Base-by-base conservation (phyloP, 768 basidiomycete genomes). In the Boletales sp. region DNA sequence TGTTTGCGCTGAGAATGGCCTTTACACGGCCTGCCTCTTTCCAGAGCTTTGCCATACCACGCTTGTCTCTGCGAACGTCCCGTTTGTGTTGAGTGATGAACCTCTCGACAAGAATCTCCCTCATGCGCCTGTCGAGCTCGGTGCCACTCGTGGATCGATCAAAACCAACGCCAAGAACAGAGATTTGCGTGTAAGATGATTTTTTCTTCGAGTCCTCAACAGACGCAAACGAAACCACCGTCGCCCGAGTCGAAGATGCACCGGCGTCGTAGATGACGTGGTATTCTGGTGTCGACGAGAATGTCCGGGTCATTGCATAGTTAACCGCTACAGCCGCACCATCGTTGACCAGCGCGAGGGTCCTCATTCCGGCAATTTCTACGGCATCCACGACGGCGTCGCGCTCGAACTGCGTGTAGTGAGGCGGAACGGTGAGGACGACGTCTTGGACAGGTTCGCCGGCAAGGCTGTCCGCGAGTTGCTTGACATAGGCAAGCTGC, bases 241-340 rank as follows among this genome's bases (percentile, higher is more conserved):
- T 92, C 1, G 91, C 90, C 28, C 82, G 77, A 37, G 86, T 84
- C 5, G 87, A 78, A 1, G 85, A 86, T 6, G 95, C 90, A 38
- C 96, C 96, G 1, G 93, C 90, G 60, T 98, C 96, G 69, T 89
- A 99, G 51, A 99, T 84, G 57, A 99, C 70, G 64, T 98, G 94
- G 66, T 86, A 81, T 62, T 94, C 87, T 0, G 84, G 82, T 2
- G 71, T 72, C 0, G 86, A 72, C 4, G 68, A 55, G 74, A 98
- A 98, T 2, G 83, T 77, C 42, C 95, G 82, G 2, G 94, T 93
- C 93, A 98, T 96, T 38, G 96, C 96, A 63, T 90, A 99, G 73
- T 99, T 99, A 58, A 98, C 79, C 13, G 93, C 96, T n/a, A 94
- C 87, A 2, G 94, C 91, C 0, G 90, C 83, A 25, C 95, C 95